Percentiles rank a stretch among this genome's conserved stretches.
These are phyloP conservation scores for Pestalotiopsis sp. DNA, from an alignment of 2,329 filamentous ascomycete genomes.

Conservation along the genomic window DNA sequence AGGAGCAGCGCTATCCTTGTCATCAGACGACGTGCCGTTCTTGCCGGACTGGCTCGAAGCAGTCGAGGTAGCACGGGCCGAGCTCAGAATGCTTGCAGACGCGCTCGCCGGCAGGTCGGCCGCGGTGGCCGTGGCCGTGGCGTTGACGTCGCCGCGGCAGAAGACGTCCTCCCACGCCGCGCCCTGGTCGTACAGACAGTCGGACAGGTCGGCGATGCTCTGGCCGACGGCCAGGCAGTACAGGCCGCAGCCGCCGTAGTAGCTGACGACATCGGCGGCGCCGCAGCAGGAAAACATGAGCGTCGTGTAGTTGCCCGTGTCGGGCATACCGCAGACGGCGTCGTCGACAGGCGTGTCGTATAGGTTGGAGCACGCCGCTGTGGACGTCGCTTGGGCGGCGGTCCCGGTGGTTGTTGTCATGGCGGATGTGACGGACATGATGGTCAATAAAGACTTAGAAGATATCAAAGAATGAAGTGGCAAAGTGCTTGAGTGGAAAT, in stretches of 20 bases:
- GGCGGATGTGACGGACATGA: background rate
- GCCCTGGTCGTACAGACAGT: constrained; percentile 44
- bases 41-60: background rate
- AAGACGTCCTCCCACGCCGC: constrained; percentile 42
- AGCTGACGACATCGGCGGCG: constrained; percentile 43
- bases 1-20: background rate
- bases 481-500: no score
- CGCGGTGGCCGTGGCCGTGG: constrained; percentile 39
- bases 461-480: no score
- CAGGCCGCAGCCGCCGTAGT: constrained; percentile 50
- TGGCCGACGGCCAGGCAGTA: constrained; percentile 53
- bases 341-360: constrained; percentile 48
- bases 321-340: constrained; percentile 46
- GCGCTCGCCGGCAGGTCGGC: constrained; percentile 33
- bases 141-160: constrained; percentile 41
- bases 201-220: constrained; percentile 33
- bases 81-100: constrained; percentile 31
- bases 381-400: constrained; percentile 21
- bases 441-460: background rate
- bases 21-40: background rate
- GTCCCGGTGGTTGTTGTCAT: constrained; percentile 5
- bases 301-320: constrained; percentile 41
- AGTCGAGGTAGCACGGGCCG: background rate
- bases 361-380: constrained; percentile 29
- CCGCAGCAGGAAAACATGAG: constrained; percentile 50